phyloP scores from a whole-genome alignment of 1,284 basidiomycete genomes.

The Xerocomus amazonicus region DNA sequence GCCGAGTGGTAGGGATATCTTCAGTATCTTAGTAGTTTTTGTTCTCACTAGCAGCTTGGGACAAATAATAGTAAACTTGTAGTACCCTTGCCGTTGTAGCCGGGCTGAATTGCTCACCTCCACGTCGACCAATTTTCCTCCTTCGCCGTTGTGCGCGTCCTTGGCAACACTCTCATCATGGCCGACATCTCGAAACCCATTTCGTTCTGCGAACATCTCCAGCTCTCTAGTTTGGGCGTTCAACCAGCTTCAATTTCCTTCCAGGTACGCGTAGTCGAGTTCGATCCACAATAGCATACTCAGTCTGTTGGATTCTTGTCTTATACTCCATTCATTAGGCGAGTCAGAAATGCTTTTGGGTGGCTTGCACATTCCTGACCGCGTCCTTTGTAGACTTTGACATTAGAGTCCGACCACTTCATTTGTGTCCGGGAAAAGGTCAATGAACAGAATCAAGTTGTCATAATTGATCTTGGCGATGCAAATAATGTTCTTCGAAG shows the following conservation, averaged over 20 bases:
- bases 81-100: slow-evolving; percentile 16
- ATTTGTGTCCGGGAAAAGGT: slow-evolving; percentile 91
- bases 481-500: slow-evolving; percentile 95
- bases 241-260: slow-evolving; percentile 97
- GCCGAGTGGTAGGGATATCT: slow-evolving; percentile 46
- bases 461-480: slow-evolving; percentile 94
- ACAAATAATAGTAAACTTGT: slow-evolving; percentile 34
- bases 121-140: slow-evolving; percentile 19
- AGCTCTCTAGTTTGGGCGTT: slow-evolving; percentile 94
- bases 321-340: slow-evolving; percentile 16
- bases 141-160: slow-evolving; percentile 16
- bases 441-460: slow-evolving; percentile 91
- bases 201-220: slow-evolving; percentile 81
- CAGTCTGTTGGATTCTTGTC: slow-evolving; percentile 20
- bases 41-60: slow-evolving; percentile 9
- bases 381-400: slow-evolving; percentile 60
- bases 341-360: slow-evolving; percentile 2
- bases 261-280: slow-evolving; percentile 61
- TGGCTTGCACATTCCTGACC: slow-evolving; percentile 9
- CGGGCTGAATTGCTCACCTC: slow-evolving; percentile 10
- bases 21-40: background rate
- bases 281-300: slow-evolving; percentile 30
- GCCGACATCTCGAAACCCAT: slow-evolving; percentile 64
- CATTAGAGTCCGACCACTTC: slow-evolving; percentile 95
- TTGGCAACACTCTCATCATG: slow-evolving; percentile 33